A percentile compares a stretch with the other conserved stretches of the same genome.
Evolutionary conservation across 208 protist genomes (phyloP).

Genomic region (Wallacemonas rigidus): DNA sequence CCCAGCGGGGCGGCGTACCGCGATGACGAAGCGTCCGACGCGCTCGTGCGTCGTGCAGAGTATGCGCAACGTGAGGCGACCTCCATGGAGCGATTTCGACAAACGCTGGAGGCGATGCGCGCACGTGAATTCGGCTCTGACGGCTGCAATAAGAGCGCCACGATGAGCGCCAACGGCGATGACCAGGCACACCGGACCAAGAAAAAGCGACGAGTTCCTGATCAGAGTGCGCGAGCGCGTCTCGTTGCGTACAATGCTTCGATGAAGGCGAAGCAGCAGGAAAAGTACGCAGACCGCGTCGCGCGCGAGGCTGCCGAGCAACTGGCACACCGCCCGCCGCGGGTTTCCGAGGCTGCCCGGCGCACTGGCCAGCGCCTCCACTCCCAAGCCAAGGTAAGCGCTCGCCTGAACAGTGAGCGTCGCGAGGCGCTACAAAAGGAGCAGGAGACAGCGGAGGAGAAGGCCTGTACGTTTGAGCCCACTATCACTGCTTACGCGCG

Average conservation of each 20-base stretch:
- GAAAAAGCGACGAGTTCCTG: slow-evolving; percentile 28
- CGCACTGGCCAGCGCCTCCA: slow-evolving; percentile 62
- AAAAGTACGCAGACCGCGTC: slow-evolving; percentile 57
- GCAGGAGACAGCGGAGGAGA: slow-evolving; percentile 30
- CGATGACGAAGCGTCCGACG: slow-evolving; percentile 9
- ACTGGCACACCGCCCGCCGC: slow-evolving; percentile 7
- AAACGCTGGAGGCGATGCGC: slow-evolving; percentile 19
- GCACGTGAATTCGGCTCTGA: slow-evolving; percentile 4
- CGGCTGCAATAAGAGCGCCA: neutral
- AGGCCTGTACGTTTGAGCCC: slow-evolving; percentile 64
- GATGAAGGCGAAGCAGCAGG: slow-evolving; percentile 38
- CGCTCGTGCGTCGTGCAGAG: neutral
- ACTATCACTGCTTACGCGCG: slow-evolving; percentile 55
- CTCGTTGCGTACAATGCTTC: slow-evolving; percentile 42
- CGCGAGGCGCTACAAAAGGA: slow-evolving; percentile 16
- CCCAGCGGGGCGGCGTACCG: neutral
- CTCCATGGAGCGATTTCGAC: slow-evolving; percentile 20
- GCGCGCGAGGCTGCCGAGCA: slow-evolving; percentile 34
- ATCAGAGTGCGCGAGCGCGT: slow-evolving; percentile 34
- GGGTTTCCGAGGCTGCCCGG: slow-evolving; percentile 40
- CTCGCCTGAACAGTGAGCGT: slow-evolving; percentile 5
- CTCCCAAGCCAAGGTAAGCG: slow-evolving; percentile 24
- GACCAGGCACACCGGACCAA: neutral
- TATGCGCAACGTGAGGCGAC: slow-evolving; percentile 3
- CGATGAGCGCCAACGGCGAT: no score